A percentile compares a stretch with the other conserved stretches of the same genome.
These are phyloP conservation scores for Ophiostoma perfectum DNA, from an alignment of 2,329 filamentous ascomycete species.

Conservation along the genomic window DNA sequence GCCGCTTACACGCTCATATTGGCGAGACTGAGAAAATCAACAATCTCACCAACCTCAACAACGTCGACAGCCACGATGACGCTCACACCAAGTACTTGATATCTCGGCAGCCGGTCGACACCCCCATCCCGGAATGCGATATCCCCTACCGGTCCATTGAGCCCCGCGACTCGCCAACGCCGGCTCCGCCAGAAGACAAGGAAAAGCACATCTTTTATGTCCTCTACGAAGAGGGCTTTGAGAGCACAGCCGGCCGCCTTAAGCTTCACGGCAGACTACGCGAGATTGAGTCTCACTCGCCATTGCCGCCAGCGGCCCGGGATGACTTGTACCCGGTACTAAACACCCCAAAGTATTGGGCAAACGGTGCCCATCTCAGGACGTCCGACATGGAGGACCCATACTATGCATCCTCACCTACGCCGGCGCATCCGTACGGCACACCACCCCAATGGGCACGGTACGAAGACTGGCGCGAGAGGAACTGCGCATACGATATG, in stretches of 20 bases:
- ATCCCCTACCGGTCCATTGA: slow-evolving; percentile 22
- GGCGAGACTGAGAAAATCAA: neutral
- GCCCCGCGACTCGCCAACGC: slow-evolving; percentile 9
- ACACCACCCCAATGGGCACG: neutral
- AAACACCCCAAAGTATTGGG: slow-evolving; percentile 14
- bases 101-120: neutral
- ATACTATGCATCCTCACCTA: neutral
- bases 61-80: neutral
- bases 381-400: neutral
- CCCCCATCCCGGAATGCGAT: slow-evolving; percentile 16
- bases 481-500: slow-evolving; percentile 11
- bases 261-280: neutral
- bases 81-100: no score
- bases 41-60: neutral
- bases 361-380: slow-evolving; percentile 21
- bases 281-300: slow-evolving; percentile 10
- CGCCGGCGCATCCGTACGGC: neutral
- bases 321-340: neutral
- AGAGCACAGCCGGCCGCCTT: neutral
- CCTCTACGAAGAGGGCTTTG: slow-evolving; percentile 16
- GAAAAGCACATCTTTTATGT: slow-evolving; percentile 17
- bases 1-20: neutral
- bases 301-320: neutral
- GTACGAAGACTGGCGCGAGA: slow-evolving; percentile 10
- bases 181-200: neutral